These are phyloP conservation scores for Sphagnum fallax DNA, from an alignment of 228 moss, liverwort and hornwort species.

Conservation along the genomic window DNA sequence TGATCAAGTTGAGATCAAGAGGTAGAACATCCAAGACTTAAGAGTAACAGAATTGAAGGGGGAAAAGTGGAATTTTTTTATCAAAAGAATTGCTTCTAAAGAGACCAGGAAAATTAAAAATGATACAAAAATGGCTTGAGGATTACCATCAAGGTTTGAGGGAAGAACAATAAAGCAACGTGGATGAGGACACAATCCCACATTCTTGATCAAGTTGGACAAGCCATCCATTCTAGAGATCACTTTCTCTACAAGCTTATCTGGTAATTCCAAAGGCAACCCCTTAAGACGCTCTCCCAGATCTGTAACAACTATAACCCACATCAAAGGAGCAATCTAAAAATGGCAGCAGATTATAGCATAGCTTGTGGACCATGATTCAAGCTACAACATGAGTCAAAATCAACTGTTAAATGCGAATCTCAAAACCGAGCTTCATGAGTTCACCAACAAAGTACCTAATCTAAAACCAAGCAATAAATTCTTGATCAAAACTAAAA, in stretches of 20 bases:
- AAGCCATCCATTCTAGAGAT: neutral
- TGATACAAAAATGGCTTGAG: no score
- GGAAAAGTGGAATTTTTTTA: no score
- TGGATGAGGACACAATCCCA: slow-evolving; percentile 1
- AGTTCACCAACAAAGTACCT: neutral
- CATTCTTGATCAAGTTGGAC: neutral
- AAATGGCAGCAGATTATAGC: neutral
- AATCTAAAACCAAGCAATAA: neutral
- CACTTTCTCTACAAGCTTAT: neutral
- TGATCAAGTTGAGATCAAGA: no score
- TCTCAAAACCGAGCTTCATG: neutral
- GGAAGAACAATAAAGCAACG: slow-evolving; percentile 3
- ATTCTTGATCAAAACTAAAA: neutral
- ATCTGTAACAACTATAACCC: neutral
- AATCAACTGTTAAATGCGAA: neutral
- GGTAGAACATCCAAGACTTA: no score
- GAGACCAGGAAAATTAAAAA: no score
- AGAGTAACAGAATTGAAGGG: no score
- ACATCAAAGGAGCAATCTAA: neutral
- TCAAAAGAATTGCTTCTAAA: no score
- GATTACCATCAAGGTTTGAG: neutral
- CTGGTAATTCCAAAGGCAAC: neutral
- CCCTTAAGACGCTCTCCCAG: neutral
- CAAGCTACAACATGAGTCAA: neutral
- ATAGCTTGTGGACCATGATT: neutral